Conservation (phyloP, 2,329 filamentous ascomycete genomes). For the Colletotrichum incanum region DNA sequence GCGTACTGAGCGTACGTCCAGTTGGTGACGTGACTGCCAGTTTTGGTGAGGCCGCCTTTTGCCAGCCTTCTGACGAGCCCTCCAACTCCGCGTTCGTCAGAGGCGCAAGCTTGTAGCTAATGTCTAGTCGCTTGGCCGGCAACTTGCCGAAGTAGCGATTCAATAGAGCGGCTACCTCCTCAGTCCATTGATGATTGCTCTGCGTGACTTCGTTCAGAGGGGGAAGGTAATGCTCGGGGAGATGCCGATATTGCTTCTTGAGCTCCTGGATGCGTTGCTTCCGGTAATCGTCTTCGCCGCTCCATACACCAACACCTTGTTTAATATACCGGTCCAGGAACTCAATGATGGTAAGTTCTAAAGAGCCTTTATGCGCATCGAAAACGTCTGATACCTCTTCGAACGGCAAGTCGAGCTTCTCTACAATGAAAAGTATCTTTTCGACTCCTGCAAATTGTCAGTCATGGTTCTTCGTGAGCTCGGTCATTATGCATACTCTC, state of each 20-base stretch:
- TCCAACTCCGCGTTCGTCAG: constrained; percentile 53
- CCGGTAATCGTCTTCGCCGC: constrained; percentile 50
- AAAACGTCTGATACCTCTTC: constrained; percentile 61
- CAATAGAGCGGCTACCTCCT: constrained; percentile 60
- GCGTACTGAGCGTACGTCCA: constrained; percentile 30
- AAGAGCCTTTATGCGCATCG: constrained; percentile 55
- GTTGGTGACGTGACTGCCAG: constrained; percentile 21
- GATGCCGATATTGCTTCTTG: constrained; percentile 56
- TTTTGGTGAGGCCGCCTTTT: constrained; percentile 26
- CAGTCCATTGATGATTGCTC: constrained; percentile 48
- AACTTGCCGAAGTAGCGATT: constrained; percentile 61
- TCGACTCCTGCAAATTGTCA: constrained; percentile 50
- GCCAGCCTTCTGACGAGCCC: constrained; percentile 37
- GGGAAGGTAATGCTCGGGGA: constrained; percentile 61
- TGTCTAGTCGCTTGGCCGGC: constrained; percentile 53
- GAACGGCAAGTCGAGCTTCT: constrained; percentile 59
- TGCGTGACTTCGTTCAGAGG: constrained; percentile 59
- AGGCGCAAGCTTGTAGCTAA: constrained; percentile 58
- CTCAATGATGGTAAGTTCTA: constrained; percentile 58
- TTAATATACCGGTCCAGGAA: constrained; percentile 61
- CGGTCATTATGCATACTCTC: constrained; percentile 14
- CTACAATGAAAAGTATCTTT: constrained; percentile 61
- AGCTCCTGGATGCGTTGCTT: constrained; percentile 53
- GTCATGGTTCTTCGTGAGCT: not conserved
- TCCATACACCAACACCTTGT: constrained; percentile 47